phyloP scores from a whole-genome alignment of 108 stramenopile genomes.

The Seminavis robusta region DNA sequence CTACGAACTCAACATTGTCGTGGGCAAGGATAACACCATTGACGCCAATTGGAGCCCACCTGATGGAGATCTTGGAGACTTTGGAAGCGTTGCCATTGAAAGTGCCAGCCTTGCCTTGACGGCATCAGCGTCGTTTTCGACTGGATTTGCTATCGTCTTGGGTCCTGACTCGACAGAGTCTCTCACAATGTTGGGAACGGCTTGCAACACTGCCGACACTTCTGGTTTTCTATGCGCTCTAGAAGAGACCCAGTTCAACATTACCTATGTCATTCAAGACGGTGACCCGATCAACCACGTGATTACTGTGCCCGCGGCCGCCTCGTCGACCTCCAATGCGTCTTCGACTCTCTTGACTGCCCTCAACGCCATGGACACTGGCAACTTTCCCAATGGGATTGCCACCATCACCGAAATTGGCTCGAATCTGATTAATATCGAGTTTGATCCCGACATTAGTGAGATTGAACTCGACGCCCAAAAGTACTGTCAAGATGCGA shows the following conservation, averaged over 20 bases:
- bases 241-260: not conserved
- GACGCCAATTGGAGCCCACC: too few relatives aligned
- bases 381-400: not conserved
- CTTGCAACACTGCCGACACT: too few relatives aligned
- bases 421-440: slow-evolving; percentile 1
- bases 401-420: slow-evolving; percentile 13
- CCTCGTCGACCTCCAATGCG: not conserved
- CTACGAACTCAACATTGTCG: too few relatives aligned
- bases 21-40: too few relatives aligned
- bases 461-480: not conserved
- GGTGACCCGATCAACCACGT: not conserved
- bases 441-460: slow-evolving; percentile 19
- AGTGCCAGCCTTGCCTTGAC: too few relatives aligned
- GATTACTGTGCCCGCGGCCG: not conserved
- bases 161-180: too few relatives aligned
- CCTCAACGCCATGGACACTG: not conserved
- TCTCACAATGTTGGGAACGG: too few relatives aligned
- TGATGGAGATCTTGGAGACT: too few relatives aligned
- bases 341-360: not conserved
- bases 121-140: too few relatives aligned
- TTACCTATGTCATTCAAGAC: not conserved
- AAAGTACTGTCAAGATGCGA: not conserved
- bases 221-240: not conserved
- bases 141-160: too few relatives aligned
- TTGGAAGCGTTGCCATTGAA: too few relatives aligned